Conservation (phyloP, 768 basidiomycete species). For the Mycena haematopus region DNA sequence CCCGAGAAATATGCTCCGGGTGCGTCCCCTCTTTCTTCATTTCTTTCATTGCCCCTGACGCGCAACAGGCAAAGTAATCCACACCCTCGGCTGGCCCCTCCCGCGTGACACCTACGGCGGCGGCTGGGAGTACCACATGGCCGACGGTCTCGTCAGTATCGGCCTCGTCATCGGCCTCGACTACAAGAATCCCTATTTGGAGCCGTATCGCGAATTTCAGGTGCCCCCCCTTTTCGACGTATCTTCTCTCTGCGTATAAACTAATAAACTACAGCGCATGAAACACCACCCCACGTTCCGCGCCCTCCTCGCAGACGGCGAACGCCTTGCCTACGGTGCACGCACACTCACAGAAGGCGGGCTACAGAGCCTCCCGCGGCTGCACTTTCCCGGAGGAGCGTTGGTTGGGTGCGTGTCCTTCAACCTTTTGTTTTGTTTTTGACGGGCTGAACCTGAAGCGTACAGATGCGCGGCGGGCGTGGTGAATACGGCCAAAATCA, state of each 20-base stretch:
- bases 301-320: conserved; percentile 60
- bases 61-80: conserved; percentile 80
- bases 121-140: conserved; percentile 96
- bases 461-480: conserved; percentile 86
- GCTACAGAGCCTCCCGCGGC: conserved; percentile 84
- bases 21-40: conserved; percentile 2
- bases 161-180: conserved; percentile 95
- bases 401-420: conserved; percentile 63
- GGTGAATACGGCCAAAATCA: conserved; percentile 96
- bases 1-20: conserved; percentile 69
- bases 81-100: conserved; percentile 95
- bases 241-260: background rate
- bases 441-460: too few relatives aligned
- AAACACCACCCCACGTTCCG: conserved; percentile 96
- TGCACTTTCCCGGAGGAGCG: conserved; percentile 92
- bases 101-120: conserved; percentile 88
- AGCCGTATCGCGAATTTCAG: conserved; percentile 93
- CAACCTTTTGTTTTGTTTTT: too few relatives aligned
- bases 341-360: conserved; percentile 94
- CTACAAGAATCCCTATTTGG: conserved; percentile 92
- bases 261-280: conserved; percentile 56
- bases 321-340: conserved; percentile 89
- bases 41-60: background rate
- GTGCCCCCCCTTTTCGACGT: conserved; percentile 41
- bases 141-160: conserved; percentile 84